A percentile compares a stretch with the other conserved stretches of the same genome.
Conservation (phyloP, 1,284 basidiomycete species). For the Apiotrichum porosum region DNA sequence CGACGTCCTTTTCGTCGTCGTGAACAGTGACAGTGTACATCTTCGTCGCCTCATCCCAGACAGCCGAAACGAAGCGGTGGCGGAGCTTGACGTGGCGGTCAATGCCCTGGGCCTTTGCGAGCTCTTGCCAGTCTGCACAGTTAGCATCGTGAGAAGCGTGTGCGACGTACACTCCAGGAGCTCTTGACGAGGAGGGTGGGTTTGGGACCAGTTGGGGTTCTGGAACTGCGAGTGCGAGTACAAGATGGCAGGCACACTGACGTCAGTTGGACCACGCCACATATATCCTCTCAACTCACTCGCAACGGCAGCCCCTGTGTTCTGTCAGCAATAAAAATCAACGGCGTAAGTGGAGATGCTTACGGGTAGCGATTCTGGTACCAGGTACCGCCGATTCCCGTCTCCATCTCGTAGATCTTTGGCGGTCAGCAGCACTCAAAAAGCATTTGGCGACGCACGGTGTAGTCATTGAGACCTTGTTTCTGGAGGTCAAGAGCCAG, state of each 20-base stretch:
- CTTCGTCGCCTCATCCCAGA: not conserved
- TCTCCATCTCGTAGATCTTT: slow-evolving; percentile 1
- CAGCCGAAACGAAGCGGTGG: not conserved
- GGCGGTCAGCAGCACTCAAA: too few species aligned
- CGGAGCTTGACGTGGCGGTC: not conserved
- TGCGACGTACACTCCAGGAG: slow-evolving; percentile 1
- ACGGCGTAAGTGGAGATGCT: too few species aligned
- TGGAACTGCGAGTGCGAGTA: slow-evolving; percentile 7
- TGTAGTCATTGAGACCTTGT: slow-evolving; percentile 23
- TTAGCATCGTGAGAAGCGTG: not conserved
- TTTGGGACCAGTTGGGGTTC: slow-evolving; percentile 4
- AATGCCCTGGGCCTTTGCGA: slow-evolving; percentile 2
- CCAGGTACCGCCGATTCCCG: slow-evolving; percentile 3
- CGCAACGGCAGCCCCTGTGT: slow-evolving; percentile 9
- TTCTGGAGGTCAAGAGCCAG: slow-evolving; percentile 21
- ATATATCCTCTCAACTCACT: not conserved
- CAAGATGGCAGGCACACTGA: slow-evolving; percentile 1
- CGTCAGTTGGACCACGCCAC: not conserved
- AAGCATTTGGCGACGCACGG: slow-evolving; percentile 10
- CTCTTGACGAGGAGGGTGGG: slow-evolving; percentile 4
- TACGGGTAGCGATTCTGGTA: slow-evolving; percentile 1
- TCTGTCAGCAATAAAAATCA: slow-evolving; percentile 3
- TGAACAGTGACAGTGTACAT: not conserved
- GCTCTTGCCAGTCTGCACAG: slow-evolving; percentile 6
- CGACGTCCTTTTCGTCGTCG: not conserved